These are phyloP conservation scores for Alloteropsis semialata DNA, from an alignment of 176 grass and related monocot genomes.

Conservation along the genomic window DNA sequence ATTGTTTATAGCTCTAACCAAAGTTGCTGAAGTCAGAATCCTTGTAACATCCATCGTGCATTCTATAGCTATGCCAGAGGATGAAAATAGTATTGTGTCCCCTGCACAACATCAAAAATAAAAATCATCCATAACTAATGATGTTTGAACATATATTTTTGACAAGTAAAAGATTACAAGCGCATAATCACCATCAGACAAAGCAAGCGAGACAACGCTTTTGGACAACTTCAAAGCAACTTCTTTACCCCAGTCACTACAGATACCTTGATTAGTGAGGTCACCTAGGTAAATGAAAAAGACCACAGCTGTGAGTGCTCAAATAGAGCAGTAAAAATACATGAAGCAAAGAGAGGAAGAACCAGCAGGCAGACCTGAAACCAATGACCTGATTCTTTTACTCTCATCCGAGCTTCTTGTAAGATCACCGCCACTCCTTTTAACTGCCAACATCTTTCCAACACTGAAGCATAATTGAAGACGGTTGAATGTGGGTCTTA, in stretches of 20 bases:
- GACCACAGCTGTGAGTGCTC: background rate
- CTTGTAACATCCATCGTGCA: background rate
- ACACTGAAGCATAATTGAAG: background rate
- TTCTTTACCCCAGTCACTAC: too few species aligned
- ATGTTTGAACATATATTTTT: too few species aligned
- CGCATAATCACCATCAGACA: too few species aligned
- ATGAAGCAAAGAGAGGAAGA: background rate
- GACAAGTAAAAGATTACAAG: too few species aligned
- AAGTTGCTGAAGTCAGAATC: background rate
- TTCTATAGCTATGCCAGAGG: background rate
- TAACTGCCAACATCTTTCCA: background rate
- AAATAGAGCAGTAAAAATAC: background rate
- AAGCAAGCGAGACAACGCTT: too few species aligned
- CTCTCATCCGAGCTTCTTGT: background rate
- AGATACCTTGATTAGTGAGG: background rate
- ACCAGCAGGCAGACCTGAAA: background rate
- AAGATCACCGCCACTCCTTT: background rate
- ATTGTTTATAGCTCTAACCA: background rate
- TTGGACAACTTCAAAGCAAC: too few species aligned
- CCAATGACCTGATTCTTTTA: background rate
- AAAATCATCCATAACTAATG: too few species aligned
- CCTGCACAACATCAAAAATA: too few species aligned
- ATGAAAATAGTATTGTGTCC: too few species aligned
- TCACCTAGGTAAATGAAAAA: background rate
- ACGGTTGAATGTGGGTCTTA: too few species aligned